These are phyloP conservation scores for Yamadazyma kitorensis DNA, from an alignment of 805 yeast species.

Conservation along the genomic window DNA sequence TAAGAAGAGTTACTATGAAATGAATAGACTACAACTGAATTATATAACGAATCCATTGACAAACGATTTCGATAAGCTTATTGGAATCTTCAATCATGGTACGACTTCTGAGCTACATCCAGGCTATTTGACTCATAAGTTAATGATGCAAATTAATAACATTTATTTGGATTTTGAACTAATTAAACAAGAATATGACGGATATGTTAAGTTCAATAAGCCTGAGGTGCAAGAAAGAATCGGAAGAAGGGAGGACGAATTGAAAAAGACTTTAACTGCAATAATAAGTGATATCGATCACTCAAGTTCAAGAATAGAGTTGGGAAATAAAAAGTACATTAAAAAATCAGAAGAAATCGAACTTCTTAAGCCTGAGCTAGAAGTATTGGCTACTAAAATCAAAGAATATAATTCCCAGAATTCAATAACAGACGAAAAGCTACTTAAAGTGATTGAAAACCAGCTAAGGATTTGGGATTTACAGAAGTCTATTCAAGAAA, in stretches of 20 bases:
- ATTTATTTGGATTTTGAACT: conserved; percentile 41
- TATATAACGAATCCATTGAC: conserved; percentile 67
- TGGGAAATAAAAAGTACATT: conserved; percentile 29
- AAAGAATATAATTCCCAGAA: conserved; percentile 22
- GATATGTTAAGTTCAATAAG: conserved; percentile 29
- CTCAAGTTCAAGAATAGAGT: conserved; percentile 30
- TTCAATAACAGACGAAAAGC: conserved; percentile 18
- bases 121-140: conserved; percentile 56
- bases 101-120: conserved; percentile 12
- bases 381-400: conserved; percentile 26
- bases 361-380: conserved; percentile 19
- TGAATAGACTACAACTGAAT: conserved; percentile 61
- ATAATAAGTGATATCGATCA: conserved; percentile 48
- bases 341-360: conserved; percentile 32
- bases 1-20: conserved; percentile 47
- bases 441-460: conserved; percentile 26
- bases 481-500: conserved; percentile 42
- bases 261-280: conserved; percentile 42
- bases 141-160: conserved; percentile 54
- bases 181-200: conserved; percentile 42
- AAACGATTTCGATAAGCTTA: conserved; percentile 45
- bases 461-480: conserved; percentile 45
- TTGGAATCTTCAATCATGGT: conserved; percentile 48
- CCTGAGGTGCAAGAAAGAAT: conserved; percentile 40
- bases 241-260: conserved; percentile 42